Conservation (phyloP, 306 rosid genomes). For the Canavalia gladiata region DNA sequence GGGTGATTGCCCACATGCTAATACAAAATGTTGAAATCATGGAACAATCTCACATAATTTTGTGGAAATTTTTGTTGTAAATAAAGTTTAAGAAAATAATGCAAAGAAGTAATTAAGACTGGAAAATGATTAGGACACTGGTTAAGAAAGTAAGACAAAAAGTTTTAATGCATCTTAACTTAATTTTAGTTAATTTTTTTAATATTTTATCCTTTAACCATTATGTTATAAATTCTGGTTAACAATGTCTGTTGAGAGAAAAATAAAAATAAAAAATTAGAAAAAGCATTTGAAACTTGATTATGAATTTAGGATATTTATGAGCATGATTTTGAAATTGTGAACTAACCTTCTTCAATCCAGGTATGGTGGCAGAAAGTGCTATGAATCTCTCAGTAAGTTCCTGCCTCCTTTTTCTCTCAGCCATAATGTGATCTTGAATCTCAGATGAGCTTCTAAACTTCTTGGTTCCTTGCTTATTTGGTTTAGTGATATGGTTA, state of each 20-base stretch:
- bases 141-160: no score
- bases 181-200: no score
- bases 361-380: constrained; percentile 50
- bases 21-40: no score
- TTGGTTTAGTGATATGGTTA: background rate
- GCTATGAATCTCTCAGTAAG: constrained; percentile 50
- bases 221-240: no score
- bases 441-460: constrained; percentile 26
- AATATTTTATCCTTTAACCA: no score
- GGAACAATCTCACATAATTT: no score
- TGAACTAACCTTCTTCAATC: constrained; percentile 47
- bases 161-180: no score
- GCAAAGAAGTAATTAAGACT: background rate
- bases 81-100: background rate
- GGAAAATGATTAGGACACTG: no score
- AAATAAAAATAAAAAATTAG: background rate
- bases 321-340: no score
- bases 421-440: constrained; percentile 45
- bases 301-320: background rate
- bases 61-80: no score
- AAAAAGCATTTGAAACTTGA: background rate
- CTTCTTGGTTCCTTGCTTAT: constrained; percentile 3
- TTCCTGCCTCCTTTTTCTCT: constrained; percentile 51
- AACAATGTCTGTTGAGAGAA: background rate
- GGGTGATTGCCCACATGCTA: no score